Base-by-base conservation (phyloP, 192 early-diverging fungal genomes). In the Entophlyctis luteolus region DNA sequence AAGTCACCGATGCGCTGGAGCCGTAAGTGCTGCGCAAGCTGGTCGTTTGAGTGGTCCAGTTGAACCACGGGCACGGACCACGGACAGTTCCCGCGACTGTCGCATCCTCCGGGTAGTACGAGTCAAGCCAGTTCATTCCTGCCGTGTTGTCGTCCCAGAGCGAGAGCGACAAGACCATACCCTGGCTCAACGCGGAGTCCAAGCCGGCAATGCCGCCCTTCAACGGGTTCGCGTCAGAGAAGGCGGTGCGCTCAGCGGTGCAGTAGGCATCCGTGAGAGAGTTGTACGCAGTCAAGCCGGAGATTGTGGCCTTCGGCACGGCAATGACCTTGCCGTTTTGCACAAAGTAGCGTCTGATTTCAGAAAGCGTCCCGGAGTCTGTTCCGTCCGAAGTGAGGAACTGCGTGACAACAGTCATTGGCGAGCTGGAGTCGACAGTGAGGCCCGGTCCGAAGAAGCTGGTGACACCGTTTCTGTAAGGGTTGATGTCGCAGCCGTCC, bases 401-500 rank as follows among this genome's bases (percentile, higher is more conserved):
- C 54, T 76, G 75, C 22, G 75, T 76, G 39, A 76, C 68, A 48
- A 76, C 74, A 4, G 74, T 77, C 10, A 76, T 48, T n/a, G 75
- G 75, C 37, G 72, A 62, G 57, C 68, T 55, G 55, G 75, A 73
- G 62, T 76, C 75, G 68, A 76, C 62, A 8, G 27, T 63, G 59
- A 54, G 46, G 22, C 74, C 74, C 10, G 47, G 52, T 10, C 75
- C 75, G 73, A 73, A 76, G 58, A 75, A 76, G 70, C 18, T 65
- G 20, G 36, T 66, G 27, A 60, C 59, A 14, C 75, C 75, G 55
- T 46, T 70, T 22, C 75, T 48, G 58, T 72, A 76, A 18, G 75
- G 56, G 65, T 76, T 76, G 39, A 71, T 76, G 53, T 76, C 75
- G 34, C 65, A 68, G 52, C 75, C 75, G 52, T 76, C 75, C 69